phyloP scores from a whole-genome alignment of 2,329 filamentous ascomycete genomes.

The Myrmaecium sp. region DNA sequence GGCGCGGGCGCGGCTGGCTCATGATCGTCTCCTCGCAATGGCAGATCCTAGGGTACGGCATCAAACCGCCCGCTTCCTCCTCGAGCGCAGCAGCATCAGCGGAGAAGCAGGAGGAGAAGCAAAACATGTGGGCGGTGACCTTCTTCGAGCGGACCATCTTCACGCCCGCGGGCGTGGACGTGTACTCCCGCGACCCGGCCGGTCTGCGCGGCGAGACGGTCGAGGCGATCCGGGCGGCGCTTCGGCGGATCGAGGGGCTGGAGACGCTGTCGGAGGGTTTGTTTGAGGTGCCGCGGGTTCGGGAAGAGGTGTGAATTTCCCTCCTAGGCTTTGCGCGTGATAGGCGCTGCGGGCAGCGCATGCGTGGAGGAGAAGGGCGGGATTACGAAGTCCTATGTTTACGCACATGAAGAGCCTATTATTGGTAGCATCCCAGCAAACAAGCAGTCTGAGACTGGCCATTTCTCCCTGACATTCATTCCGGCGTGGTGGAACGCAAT shows the following conservation, averaged over 20 bases:
- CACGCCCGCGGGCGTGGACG: slow-evolving; percentile 64
- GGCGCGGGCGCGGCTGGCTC: slow-evolving; percentile 63
- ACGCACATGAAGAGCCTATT: no score
- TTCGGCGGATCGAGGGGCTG: slow-evolving; percentile 36
- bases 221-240: slow-evolving; percentile 35
- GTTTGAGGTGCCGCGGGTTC: no score
- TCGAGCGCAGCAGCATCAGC: slow-evolving; percentile 7
- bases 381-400: no score
- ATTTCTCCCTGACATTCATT: no score
- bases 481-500: no score
- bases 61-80: slow-evolving; percentile 22
- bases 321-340: no score
- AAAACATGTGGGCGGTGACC: slow-evolving; percentile 56
- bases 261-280: slow-evolving; percentile 34
- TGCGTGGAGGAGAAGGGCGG: no score
- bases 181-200: slow-evolving; percentile 49
- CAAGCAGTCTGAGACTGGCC: no score
- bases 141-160: slow-evolving; percentile 75
- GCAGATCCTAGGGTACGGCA: slow-evolving; percentile 67
- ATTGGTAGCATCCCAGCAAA: no score
- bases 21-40: slow-evolving; percentile 58
- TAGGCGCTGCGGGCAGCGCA: no score
- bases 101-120: slow-evolving; percentile 12
- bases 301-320: no score
- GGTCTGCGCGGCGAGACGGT: slow-evolving; percentile 44